Base-by-base conservation (phyloP, 495 filamentous ascomycete species). In the Hyaloscypha hepaticicola region DNA sequence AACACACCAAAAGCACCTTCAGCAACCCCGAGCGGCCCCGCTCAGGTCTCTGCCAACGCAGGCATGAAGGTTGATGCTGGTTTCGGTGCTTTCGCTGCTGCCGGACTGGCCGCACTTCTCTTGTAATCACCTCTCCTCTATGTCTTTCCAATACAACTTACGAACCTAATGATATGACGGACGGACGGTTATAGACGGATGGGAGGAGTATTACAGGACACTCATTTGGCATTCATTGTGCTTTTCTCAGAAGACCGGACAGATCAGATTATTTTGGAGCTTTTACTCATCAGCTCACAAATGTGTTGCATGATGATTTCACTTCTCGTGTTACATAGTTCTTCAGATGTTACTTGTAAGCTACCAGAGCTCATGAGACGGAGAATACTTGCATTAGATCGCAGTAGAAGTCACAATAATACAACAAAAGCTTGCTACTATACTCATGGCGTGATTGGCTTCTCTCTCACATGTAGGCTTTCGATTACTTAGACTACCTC, bases 51-150 rank as follows among this genome's bases (percentile, higher is more conserved):
- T 31, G 41, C 66, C 34, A 73, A 74, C 29, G 72, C 78, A 38
- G 75, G 77, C 67, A 75, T 76, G 59, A 75, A 77, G 66, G 71
- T 78, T 66, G 75, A 80, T 60, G 77, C 82, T 64, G 80, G 80
- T 58, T 79, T 80, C 69, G 82, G 78, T 67, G 83, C 79, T 74
- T 75, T 85, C 58, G 84, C 79, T 45, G 80, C 87, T 70, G 80
- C 84, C 75, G 87, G 84, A 78, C 73, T 81, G 67, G 83, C 78
- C 66, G 85, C 83, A 70, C 80, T 81, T 73, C 74, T 87, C 65
- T 78, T 87, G 76, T 88, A 87, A 83, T 76, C 41, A 19, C 22
- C 9, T 57, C 9, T 51, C 14, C 19, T n/a, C 31, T 38, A 11
- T 28, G 33, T 24, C n/a, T 14, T 60, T 57, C 21, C 38, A 29